Percentiles rank a stretch among this genome's conserved stretches.
phyloP scores from a whole-genome alignment of 2,329 filamentous ascomycete species.

The Balansia obtecta region DNA sequence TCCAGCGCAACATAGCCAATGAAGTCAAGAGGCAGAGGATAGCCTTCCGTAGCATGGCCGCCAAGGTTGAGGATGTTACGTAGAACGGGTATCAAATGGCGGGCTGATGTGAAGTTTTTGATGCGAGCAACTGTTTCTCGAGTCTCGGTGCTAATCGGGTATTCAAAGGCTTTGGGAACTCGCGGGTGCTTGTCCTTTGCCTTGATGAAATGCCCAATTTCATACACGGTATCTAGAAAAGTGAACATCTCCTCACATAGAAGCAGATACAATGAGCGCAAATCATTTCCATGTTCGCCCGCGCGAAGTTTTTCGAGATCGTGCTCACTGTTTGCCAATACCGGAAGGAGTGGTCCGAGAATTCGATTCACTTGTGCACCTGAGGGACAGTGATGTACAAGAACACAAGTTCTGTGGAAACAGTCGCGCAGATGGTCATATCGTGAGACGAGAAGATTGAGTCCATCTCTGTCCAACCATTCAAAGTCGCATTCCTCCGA shows the following conservation, averaged over 20 bases:
- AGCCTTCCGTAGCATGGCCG: neutral
- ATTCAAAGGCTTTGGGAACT: slow-evolving; percentile 14
- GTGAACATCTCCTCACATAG: slow-evolving; percentile 11
- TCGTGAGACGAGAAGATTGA: slow-evolving; percentile 12
- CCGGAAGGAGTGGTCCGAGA: slow-evolving; percentile 11
- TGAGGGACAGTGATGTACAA: slow-evolving; percentile 8
- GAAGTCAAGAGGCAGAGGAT: slow-evolving; percentile 12
- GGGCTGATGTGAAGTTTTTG: slow-evolving; percentile 15
- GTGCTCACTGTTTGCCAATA: slow-evolving; percentile 11
- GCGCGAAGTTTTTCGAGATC: slow-evolving; percentile 9
- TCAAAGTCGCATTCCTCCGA: slow-evolving; percentile 9
- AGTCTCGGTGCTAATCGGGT: slow-evolving; percentile 9
- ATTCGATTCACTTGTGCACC: slow-evolving; percentile 15
- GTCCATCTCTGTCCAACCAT: slow-evolving; percentile 15
- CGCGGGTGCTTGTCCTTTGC: slow-evolving; percentile 12
- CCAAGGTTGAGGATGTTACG: slow-evolving; percentile 12
- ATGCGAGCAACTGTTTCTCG: slow-evolving; percentile 11
- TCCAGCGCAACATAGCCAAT: slow-evolving; percentile 17
- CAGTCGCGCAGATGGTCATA: slow-evolving; percentile 13
- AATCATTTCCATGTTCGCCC: slow-evolving; percentile 10
- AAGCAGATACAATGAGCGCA: slow-evolving; percentile 12
- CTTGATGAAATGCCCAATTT: slow-evolving; percentile 16
- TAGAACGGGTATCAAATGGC: slow-evolving; percentile 15
- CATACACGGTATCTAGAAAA: slow-evolving; percentile 15
- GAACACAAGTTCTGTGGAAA: slow-evolving; percentile 12